Evolutionary conservation across 1,284 basidiomycete species (phyloP), one percentile per base, ranked within the genome.

Genomic region (Trichosporon faecale): DNA sequence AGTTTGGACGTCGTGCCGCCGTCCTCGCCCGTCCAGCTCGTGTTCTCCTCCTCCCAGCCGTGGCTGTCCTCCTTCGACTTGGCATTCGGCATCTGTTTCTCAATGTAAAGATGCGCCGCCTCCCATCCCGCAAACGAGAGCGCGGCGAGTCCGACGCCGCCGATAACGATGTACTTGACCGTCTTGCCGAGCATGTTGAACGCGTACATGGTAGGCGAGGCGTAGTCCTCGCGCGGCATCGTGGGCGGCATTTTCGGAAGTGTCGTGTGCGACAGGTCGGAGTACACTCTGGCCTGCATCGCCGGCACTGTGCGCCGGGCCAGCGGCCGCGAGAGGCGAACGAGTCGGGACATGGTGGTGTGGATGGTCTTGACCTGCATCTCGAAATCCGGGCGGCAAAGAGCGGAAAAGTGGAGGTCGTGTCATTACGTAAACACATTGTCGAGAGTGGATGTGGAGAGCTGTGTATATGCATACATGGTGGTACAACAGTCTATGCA

Each of bases 1-100:
- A 94, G 85, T 9, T 84, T 86, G 5, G 89, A 86, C 78, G 93
- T 90, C 16, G 92, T 94, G 49, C 92, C 93, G 8, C 90, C 91
- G 23, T 72, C 78, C 7, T 76, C 66, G n/a, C 91, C 91, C 1
- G 90, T 87, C 92, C 92, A 94, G 57, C 85, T 85, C 70, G 89
- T 89, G 40, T 86, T 86, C 71, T 92, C 90, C 11, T 86, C 78
- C 75, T 89, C 86, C 93, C 92, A 94, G 73, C 90, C 89, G 87
- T 88, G 94, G 8, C 84, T 85, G 65, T 90, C 89, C 35, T 85
- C 82, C 21, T 76, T 74, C 27, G 65, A 49, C 31, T 87, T 72
- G 1, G 76, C 74, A 1, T 80, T 80, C 1, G 85, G 85, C n/a
- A 77, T 76, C 44, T 93, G 85, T 67, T 85, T 86, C 81, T 94